phyloP scores from a whole-genome alignment of 148 eudicot species.

The Pouteria glomerata region DNA sequence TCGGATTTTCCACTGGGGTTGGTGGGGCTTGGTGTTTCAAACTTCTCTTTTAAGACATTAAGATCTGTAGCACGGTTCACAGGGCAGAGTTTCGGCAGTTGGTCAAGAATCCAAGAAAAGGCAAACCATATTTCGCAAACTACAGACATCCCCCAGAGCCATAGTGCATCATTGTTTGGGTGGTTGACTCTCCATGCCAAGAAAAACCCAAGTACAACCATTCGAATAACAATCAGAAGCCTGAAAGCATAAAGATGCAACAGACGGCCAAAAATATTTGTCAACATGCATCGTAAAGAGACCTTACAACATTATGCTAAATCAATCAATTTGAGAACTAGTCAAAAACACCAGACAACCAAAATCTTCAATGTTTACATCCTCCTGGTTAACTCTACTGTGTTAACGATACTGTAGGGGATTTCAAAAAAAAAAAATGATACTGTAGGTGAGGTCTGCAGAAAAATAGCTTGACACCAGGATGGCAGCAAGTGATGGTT shows the following conservation, averaged over 20 bases:
- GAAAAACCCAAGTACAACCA: background rate
- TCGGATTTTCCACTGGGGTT: constrained; percentile 26
- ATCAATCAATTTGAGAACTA: background rate
- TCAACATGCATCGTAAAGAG: background rate
- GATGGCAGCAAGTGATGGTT: background rate
- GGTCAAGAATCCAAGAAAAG: constrained; percentile 29
- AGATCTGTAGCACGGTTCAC: constrained; percentile 26
- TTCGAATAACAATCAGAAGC: background rate
- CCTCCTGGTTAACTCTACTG: no score
- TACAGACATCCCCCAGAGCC: constrained; percentile 1
- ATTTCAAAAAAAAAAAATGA: no score
- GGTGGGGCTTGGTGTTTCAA: constrained; percentile 14
- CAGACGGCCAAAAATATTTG: constrained; percentile 3
- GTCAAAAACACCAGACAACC: background rate
- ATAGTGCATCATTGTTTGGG: background rate
- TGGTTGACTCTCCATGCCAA: background rate
- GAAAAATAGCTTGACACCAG: no score
- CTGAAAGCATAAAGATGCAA: background rate
- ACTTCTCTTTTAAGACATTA: constrained; percentile 19
- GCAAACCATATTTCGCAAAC: constrained; percentile 25
- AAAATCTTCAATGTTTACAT: no score
- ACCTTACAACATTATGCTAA: background rate
- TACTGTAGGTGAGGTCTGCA: no score
- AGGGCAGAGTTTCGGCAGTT: constrained; percentile 23
- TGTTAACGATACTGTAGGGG: no score